Percentiles rank a stretch among this genome's conserved stretches.
Evolutionary conservation across 2,329 filamentous ascomycete species (phyloP).

Genomic region (Ophiocordyceps robertsii): DNA sequence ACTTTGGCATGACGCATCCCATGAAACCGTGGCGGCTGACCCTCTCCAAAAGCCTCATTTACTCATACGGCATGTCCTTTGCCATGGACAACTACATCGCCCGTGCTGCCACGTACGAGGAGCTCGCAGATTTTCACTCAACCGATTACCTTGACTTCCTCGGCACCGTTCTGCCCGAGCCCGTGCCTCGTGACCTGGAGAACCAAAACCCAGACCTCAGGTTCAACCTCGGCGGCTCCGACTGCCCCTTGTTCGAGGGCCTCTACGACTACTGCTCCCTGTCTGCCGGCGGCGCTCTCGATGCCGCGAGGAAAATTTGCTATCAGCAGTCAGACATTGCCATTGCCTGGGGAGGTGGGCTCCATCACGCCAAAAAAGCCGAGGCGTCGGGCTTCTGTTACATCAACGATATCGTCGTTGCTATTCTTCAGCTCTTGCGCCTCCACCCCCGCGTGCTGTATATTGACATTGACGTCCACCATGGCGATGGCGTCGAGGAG

Average conservation of each 20-base stretch:
- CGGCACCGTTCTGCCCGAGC: conserved; percentile 52
- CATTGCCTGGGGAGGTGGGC: conserved; percentile 91
- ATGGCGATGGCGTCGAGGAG: conserved; percentile 83
- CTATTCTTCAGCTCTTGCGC: conserved; percentile 75
- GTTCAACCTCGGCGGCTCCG: conserved; percentile 80
- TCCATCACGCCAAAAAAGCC: conserved; percentile 91
- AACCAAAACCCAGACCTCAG: conserved; percentile 48
- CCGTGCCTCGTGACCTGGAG: conserved; percentile 51
- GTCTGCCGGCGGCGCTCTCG: conserved; percentile 80
- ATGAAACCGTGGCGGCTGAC: conserved; percentile 99
- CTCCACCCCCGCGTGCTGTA: conserved; percentile 79
- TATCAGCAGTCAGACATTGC: conserved; percentile 85
- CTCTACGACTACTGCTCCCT: conserved; percentile 91
- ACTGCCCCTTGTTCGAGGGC: conserved; percentile 94
- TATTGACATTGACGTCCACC: conserved; percentile 88
- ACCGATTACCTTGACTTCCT: conserved; percentile 87
- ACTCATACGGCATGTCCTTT: conserved; percentile 89
- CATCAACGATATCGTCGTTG: conserved; percentile 95
- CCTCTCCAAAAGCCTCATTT: conserved; percentile 85
- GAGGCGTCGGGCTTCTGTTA: conserved; percentile 97
- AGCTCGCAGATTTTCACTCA: conserved; percentile 77
- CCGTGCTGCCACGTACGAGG: conserved; percentile 72
- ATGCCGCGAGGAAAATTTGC: conserved; percentile 80
- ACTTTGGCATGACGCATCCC: conserved; percentile 92
- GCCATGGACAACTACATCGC: conserved; percentile 92